A percentile compares a stretch with the other conserved stretches of the same genome.
phyloP scores from a whole-genome alignment of 2,329 filamentous ascomycete genomes.

The Achaetomium macrosporum region DNA sequence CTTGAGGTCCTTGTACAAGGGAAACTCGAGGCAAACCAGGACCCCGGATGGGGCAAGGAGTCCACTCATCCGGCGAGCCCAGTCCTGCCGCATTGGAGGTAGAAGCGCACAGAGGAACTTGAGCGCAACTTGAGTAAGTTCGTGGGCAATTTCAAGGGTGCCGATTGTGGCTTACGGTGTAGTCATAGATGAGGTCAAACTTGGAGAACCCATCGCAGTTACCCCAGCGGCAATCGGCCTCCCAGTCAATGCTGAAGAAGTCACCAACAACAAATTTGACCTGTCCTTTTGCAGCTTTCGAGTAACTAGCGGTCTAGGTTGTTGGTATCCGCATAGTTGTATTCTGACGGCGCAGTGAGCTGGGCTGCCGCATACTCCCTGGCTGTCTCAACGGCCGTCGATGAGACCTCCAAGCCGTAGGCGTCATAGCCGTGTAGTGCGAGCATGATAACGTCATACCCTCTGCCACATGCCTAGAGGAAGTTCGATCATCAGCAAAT shows the following conservation, averaged over 20 bases:
- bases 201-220: constrained; percentile 9
- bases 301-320: background rate
- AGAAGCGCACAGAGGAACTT: constrained; percentile 31
- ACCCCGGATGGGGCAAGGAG: constrained; percentile 28
- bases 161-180: constrained; percentile 30
- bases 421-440: constrained; percentile 57
- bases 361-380: constrained; percentile 15
- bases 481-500: too few species aligned
- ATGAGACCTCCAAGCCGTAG: constrained; percentile 53
- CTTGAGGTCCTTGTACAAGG: constrained; percentile 31
- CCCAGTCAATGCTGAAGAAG: constrained; percentile 42
- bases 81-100: constrained; percentile 23
- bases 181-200: constrained; percentile 43
- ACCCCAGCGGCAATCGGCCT: constrained; percentile 13
- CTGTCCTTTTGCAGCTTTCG: constrained; percentile 26
- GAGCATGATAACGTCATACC: constrained; percentile 37
- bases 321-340: constrained; percentile 7
- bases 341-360: background rate
- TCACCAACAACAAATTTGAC: constrained; percentile 42
- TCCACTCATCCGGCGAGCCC: constrained; percentile 28
- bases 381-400: constrained; percentile 19
- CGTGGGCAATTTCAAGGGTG: background rate
- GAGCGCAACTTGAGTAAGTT: background rate
- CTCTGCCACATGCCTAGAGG: too few species aligned
- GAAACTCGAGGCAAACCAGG: constrained; percentile 37